A percentile compares a stretch with the other conserved stretches of the same genome.
Conservation (phyloP, 2,329 filamentous ascomycete species). For the Aspergillus sp. region DNA sequence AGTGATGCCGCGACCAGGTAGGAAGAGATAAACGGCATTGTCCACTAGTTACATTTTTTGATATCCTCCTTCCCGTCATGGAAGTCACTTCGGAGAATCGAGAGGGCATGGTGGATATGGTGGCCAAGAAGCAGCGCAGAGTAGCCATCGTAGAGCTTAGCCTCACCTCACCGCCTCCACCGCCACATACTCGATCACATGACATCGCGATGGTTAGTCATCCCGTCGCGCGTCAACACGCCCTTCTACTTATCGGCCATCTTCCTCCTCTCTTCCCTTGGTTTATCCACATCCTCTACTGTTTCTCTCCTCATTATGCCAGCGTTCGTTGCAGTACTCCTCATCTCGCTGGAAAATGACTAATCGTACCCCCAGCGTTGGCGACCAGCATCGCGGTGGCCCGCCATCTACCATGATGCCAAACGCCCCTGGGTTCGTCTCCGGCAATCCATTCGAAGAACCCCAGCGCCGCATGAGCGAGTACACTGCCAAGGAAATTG, state of each 20-base stretch:
- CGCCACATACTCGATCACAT: no score
- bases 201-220: conserved; percentile 22
- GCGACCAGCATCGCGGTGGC: conserved; percentile 54
- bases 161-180: no score
- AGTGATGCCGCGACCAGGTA: no score
- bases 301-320: conserved; percentile 31
- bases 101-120: no score
- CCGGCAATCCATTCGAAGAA: conserved; percentile 73
- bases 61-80: no score
- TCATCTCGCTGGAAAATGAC: conserved; percentile 4
- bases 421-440: conserved; percentile 22
- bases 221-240: conserved; percentile 13
- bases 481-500: conserved; percentile 85
- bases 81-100: no score
- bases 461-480: conserved; percentile 57
- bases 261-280: background rate
- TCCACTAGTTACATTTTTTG: no score
- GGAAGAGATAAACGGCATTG: no score
- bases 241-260: conserved; percentile 4
- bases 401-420: conserved; percentile 34
- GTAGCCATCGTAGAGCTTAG: no score
- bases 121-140: no score
- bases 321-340: conserved; percentile 29
- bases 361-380: conserved; percentile 44
- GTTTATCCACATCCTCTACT: conserved; percentile 1